Evolutionary conservation across 2,329 filamentous ascomycete genomes (phyloP).

Genomic region (Pestalotiopsis sp.): DNA sequence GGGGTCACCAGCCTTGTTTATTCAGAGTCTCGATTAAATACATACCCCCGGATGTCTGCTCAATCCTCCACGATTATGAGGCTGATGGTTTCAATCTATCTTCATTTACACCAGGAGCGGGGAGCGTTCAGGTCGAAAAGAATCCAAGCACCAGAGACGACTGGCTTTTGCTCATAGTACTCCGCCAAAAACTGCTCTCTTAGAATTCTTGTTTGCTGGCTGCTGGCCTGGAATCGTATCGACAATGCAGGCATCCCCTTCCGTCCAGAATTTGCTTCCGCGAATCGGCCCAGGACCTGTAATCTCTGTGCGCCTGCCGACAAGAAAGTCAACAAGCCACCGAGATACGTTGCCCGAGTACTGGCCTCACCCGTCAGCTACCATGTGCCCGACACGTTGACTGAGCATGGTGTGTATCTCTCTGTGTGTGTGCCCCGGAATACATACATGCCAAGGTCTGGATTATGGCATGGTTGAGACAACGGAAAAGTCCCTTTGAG

Average conservation of each 20-base stretch:
- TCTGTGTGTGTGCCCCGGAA: background rate
- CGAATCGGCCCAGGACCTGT: background rate
- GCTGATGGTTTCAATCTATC: background rate
- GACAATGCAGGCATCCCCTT: background rate
- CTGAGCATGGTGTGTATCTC: background rate
- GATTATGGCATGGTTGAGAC: background rate
- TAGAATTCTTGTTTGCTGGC: background rate
- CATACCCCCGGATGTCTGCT: background rate
- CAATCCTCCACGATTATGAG: background rate
- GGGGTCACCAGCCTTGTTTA: background rate
- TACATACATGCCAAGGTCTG: background rate
- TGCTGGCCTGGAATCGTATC: background rate
- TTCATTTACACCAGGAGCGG: slow-evolving; percentile 2
- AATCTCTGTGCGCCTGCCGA: background rate
- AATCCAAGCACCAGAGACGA: background rate
- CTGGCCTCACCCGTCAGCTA: background rate
- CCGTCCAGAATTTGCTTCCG: background rate
- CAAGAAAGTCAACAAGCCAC: background rate
- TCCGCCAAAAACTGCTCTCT: background rate
- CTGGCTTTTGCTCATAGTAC: background rate
- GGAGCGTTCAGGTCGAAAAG: background rate
- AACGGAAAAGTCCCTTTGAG: background rate
- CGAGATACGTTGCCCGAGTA: background rate
- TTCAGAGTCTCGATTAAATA: background rate
- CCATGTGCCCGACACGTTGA: background rate